Conservation (phyloP, 2,329 filamentous ascomycete species). For the Capronia epimyces region DNA sequence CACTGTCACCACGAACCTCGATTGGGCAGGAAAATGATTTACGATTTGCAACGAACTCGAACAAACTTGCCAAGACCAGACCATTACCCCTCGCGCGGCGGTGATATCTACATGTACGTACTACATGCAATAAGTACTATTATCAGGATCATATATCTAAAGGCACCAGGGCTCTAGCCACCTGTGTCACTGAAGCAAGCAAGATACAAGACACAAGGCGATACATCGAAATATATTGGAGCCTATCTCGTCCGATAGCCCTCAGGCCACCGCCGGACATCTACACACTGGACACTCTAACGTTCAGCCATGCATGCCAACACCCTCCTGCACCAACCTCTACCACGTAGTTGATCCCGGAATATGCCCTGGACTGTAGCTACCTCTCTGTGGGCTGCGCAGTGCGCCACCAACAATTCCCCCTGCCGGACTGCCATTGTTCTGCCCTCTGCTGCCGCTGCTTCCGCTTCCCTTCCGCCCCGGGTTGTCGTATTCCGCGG, state of each 20-base stretch:
- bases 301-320: background rate
- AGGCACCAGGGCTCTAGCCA: too few species aligned
- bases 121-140: background rate
- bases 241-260: slow-evolving; percentile 5
- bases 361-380: slow-evolving; percentile 27
- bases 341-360: slow-evolving; percentile 20
- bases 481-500: slow-evolving; percentile 23
- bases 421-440: slow-evolving; percentile 28
- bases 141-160: too few species aligned
- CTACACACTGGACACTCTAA: background rate
- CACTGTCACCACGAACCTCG: background rate
- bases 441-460: slow-evolving; percentile 27
- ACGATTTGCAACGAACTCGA: too few species aligned
- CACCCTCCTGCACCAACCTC: background rate
- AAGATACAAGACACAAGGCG: background rate
- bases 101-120: too few species aligned
- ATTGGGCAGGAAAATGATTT: background rate
- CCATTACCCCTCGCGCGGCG: background rate
- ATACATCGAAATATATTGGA: background rate
- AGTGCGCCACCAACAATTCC: slow-evolving; percentile 22
- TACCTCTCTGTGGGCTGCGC: slow-evolving; percentile 26
- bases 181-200: too few species aligned
- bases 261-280: background rate
- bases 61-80: background rate
- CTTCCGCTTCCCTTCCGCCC: slow-evolving; percentile 30